Conservation (phyloP, 306 rosid species). For the Vigna reflexopilosa region DNA sequence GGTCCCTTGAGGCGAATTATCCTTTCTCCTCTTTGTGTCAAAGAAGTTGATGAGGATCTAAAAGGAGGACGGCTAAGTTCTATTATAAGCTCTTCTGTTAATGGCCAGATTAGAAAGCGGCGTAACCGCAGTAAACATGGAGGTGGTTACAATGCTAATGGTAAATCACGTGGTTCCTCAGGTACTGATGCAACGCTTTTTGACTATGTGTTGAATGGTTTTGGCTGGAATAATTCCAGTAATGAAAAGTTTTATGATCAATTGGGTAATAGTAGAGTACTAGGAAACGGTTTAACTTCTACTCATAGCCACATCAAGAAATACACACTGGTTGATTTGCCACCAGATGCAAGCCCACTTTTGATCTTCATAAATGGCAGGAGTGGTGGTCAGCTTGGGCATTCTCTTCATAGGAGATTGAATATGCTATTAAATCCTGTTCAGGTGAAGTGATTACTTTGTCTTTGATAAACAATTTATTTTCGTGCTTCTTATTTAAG, state of each 20-base stretch:
- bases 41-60: slow-evolving; percentile 61
- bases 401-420: slow-evolving; percentile 73
- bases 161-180: slow-evolving; percentile 45
- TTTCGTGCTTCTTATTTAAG: slow-evolving; percentile 26
- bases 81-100: slow-evolving; percentile 59
- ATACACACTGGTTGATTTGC: slow-evolving; percentile 63
- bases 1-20: slow-evolving; percentile 66
- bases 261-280: slow-evolving; percentile 43
- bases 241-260: slow-evolving; percentile 48
- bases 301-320: slow-evolving; percentile 51
- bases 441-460: slow-evolving; percentile 72
- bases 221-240: slow-evolving; percentile 52
- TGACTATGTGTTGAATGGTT: slow-evolving; percentile 59
- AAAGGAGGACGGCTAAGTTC: slow-evolving; percentile 54
- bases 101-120: slow-evolving; percentile 60
- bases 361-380: slow-evolving; percentile 76
- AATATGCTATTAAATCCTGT: slow-evolving; percentile 77
- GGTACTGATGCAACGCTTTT: slow-evolving; percentile 53
- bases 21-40: slow-evolving; percentile 70
- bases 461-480: slow-evolving; percentile 1
- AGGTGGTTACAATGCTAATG: slow-evolving; percentile 46
- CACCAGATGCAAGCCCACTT: slow-evolving; percentile 74
- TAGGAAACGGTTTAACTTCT: slow-evolving; percentile 43
- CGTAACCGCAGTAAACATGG: slow-evolving; percentile 57
- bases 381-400: slow-evolving; percentile 82